Conservation (phyloP, 2,329 filamentous ascomycete genomes). For the Calonectria ilicicola region DNA sequence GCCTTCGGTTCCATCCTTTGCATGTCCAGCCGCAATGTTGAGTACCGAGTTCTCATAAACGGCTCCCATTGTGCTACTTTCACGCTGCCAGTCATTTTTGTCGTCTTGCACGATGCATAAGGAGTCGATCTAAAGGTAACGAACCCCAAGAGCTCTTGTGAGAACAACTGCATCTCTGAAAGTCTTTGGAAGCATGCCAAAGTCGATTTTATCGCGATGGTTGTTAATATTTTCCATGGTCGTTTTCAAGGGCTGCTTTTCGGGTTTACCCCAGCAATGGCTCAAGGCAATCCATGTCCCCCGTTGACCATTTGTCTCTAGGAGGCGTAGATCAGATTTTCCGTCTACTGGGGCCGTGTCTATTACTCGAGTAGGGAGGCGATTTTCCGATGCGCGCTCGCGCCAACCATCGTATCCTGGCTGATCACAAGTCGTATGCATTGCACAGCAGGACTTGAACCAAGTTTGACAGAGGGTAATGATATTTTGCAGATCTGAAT, state of each 20-base stretch:
- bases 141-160: not conserved
- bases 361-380: not conserved
- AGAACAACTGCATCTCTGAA: not conserved
- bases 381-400: not conserved
- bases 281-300: not conserved
- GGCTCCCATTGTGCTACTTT: not conserved
- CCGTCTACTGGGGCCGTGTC: not conserved
- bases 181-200: not conserved
- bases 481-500: not conserved
- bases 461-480: not conserved
- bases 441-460: not conserved
- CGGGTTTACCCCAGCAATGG: not conserved
- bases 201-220: not conserved
- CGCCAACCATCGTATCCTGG: not conserved
- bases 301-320: not conserved
- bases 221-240: not conserved
- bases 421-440: not conserved
- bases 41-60: not conserved
- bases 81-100: not conserved
- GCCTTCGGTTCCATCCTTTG: not conserved
- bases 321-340: not conserved
- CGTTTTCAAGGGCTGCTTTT: not conserved
- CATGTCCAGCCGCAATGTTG: not conserved
- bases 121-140: not conserved
- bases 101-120: not conserved